Evolutionary conservation across 306 rosid species (phyloP), one percentile per base, ranked within the genome.

Genomic region (Vigna hirtella): DNA sequence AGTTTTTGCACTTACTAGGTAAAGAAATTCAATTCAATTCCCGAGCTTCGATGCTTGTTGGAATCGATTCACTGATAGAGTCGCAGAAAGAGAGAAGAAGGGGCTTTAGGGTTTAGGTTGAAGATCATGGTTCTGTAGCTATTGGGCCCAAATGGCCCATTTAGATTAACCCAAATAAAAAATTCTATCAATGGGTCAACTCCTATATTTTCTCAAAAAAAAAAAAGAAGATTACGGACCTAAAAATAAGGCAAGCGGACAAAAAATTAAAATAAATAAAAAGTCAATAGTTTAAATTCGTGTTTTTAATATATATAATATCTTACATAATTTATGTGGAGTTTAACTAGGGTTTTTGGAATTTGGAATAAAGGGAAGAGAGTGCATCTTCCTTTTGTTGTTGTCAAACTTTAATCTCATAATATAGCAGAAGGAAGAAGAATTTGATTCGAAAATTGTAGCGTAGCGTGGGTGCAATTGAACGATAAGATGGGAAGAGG

Each of bases 401-500:
- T 57, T 22, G 1, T 47, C 3, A 56, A 69, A 51, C 62, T 38
- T 76, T 0, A 52, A 76, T 53, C 22, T 68, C 22, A 7, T 12
- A 45, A 77, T 18, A 47, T 50, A 20, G 73, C 61, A 57, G 51
- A 76, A 78, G 9, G 50, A 47, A 77, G 4, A 9, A 30, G 65
- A 82, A 56, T 65, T 79, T 40, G 67, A 72, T 79, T 79, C 64
- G 3, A 70, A 59, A 47, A 78, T 78, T 17, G 34, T 57, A 69
- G 7, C 73, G 58, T 78, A 7, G 64, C 70, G 49, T 30, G 4
- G 55, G 65, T 72, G 64, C 10, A 49, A 73, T 71, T 53, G 51
- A 55, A 76, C 73, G 65, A 90, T 92, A 81, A 72, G 65, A 94
- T 94, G 98, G 97, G 92, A 72, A 87, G 98, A 75, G 98, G 98